phyloP scores from a whole-genome alignment of 306 rosid genomes.

The Astragalus glycyphyllos region DNA sequence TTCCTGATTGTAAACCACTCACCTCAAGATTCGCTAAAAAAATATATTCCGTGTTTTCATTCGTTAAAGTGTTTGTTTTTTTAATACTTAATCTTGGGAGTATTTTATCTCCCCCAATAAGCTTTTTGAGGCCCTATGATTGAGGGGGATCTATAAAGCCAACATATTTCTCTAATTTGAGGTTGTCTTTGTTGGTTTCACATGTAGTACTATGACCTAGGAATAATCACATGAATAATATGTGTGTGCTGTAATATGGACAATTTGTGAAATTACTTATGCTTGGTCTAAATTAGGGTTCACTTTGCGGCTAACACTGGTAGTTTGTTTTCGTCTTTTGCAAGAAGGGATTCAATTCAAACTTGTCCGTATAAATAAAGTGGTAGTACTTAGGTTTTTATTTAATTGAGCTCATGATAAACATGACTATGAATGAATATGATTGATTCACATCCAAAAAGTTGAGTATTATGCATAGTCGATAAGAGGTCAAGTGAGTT shows the following conservation, averaged over 20 bases:
- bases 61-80: slow-evolving; percentile 34
- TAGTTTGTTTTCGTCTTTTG: background rate
- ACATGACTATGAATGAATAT: too few species aligned
- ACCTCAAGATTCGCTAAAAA: slow-evolving; percentile 46
- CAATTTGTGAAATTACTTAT: slow-evolving; percentile 4
- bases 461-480: too few species aligned
- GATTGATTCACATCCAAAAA: too few species aligned
- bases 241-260: background rate
- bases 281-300: background rate
- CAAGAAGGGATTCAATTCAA: background rate
- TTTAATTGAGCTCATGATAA: too few species aligned
- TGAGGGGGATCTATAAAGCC: slow-evolving; percentile 18
- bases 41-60: slow-evolving; percentile 47
- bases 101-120: slow-evolving; percentile 20
- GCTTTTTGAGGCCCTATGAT: slow-evolving; percentile 33
- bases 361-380: background rate
- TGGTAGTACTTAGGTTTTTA: too few species aligned
- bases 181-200: slow-evolving; percentile 40
- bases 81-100: slow-evolving; percentile 7
- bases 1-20: slow-evolving; percentile 57
- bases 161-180: slow-evolving; percentile 39
- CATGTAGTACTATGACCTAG: background rate
- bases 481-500: too few species aligned
- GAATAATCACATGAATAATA: background rate
- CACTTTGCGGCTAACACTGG: slow-evolving; percentile 48